Percentiles rank a stretch among this genome's conserved stretches.
Conservation (phyloP, 306 rosid species). For the Coriaria nepalensis region DNA sequence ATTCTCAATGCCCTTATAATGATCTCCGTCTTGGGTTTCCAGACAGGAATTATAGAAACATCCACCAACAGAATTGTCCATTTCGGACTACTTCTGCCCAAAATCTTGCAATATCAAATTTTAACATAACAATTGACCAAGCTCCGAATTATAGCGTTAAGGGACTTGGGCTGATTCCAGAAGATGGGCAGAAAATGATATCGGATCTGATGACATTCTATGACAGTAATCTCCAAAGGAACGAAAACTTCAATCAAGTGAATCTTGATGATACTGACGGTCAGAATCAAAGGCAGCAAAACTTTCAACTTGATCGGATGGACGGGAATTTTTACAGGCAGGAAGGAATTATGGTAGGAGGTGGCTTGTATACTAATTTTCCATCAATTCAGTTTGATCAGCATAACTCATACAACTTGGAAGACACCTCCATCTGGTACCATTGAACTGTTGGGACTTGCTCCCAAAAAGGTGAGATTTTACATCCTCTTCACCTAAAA, state of each 20-base stretch:
- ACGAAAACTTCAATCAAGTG: conserved; percentile 15
- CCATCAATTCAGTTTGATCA: conserved; percentile 19
- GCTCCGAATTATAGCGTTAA: conserved; percentile 13
- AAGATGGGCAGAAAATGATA: conserved; percentile 40
- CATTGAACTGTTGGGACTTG: conserved; percentile 18
- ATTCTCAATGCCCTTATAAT: conserved; percentile 24
- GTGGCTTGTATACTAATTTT: conserved; percentile 12
- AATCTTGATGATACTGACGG: conserved; percentile 3
- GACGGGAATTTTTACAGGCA: conserved; percentile 18
- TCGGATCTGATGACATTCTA: conserved; percentile 33
- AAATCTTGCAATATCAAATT: conserved; percentile 23
- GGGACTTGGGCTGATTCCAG: conserved; percentile 20
- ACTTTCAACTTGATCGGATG: conserved; percentile 14
- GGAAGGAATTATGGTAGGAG: conserved; percentile 11
- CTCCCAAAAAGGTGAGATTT: conserved; percentile 6
- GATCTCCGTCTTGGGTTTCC: conserved; percentile 27
- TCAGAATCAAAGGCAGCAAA: conserved; percentile 11
- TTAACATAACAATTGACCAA: conserved; percentile 18
- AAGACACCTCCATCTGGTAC: conserved; percentile 33
- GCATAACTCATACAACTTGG: conserved; percentile 22
- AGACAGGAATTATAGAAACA: conserved; percentile 29
- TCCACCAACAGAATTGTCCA: conserved; percentile 38
- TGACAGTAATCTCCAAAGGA: conserved; percentile 22
- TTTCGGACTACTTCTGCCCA: conserved; percentile 17
- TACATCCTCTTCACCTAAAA: not conserved